Conservation (phyloP, 2,329 filamentous ascomycete species). For the Zelopaecilomyces penicillatus region DNA sequence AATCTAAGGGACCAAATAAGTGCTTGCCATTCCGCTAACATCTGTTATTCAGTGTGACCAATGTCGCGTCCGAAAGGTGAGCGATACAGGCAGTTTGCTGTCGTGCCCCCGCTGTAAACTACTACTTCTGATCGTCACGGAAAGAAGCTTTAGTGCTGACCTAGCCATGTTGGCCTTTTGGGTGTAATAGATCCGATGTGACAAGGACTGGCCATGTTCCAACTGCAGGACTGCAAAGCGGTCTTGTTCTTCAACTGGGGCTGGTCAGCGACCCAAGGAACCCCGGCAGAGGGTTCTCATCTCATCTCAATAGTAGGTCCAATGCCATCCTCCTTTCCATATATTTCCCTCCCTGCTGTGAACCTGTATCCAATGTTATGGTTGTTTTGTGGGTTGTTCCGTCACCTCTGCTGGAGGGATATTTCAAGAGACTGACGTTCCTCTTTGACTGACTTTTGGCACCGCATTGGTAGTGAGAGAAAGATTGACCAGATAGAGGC, state of each 20-base stretch:
- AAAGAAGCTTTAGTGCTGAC: too few relatives aligned
- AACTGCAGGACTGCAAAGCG: constrained; percentile 48
- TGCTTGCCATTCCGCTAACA: background rate
- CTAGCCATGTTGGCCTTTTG: background rate
- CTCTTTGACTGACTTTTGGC: background rate
- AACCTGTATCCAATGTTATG: background rate
- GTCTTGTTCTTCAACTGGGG: constrained; percentile 45
- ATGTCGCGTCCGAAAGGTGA: constrained; percentile 34
- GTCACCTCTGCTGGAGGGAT: too few relatives aligned
- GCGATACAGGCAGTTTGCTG: constrained; percentile 9
- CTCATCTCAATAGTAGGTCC: constrained; percentile 51
- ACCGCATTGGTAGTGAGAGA: constrained; percentile 32
- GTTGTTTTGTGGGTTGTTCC: too few relatives aligned
- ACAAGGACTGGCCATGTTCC: constrained; percentile 50
- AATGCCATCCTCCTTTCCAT: constrained; percentile 2
- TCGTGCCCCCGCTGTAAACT: background rate
- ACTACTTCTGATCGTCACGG: too few relatives aligned
- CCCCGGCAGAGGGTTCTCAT: constrained; percentile 48
- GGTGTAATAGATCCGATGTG: constrained; percentile 44
- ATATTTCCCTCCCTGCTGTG: background rate
- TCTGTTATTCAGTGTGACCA: constrained; percentile 33
- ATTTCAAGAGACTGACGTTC: background rate
- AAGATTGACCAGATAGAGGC: constrained; percentile 44
- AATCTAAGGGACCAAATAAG: too few relatives aligned
- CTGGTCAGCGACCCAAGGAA: constrained; percentile 46